Conservation (phyloP, 176 grass and related monocot genomes). For the Tillandsia fasciculata region DNA sequence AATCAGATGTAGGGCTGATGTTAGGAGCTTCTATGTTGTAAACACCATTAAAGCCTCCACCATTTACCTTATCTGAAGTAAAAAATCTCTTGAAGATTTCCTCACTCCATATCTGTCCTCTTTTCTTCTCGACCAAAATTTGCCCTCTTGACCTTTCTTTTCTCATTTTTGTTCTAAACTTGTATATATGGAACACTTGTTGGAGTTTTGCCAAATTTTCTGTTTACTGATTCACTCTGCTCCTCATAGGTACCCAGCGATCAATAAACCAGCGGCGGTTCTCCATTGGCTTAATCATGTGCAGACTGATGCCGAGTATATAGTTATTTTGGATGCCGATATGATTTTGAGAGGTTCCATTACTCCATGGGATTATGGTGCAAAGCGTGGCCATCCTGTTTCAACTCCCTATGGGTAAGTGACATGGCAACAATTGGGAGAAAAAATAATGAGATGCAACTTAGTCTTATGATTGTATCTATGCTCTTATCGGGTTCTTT, state of each 20-base stretch:
- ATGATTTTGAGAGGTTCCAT: conserved; percentile 98
- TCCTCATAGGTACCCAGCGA: conserved; percentile 77
- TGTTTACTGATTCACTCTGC: conserved; percentile 1
- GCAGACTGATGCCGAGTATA: conserved; percentile 79
- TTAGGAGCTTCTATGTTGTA: no score
- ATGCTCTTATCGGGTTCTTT: neutral
- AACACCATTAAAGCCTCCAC: no score
- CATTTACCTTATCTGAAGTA: no score
- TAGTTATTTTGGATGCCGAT: conserved; percentile 95
- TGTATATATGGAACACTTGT: no score
- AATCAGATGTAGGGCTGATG: no score
- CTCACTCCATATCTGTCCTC: neutral
- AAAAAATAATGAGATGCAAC: neutral
- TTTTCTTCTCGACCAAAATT: conserved; percentile 17
- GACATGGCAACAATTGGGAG: neutral
- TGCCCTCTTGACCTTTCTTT: conserved; percentile 11
- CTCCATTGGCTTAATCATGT: conserved; percentile 96
- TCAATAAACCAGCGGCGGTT: conserved; percentile 96
- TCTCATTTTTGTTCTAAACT: neutral
- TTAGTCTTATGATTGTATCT: neutral
- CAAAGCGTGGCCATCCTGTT: conserved; percentile 74
- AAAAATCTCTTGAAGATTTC: no score
- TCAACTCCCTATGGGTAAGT: conserved; percentile 91
- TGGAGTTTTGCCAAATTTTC: neutral
- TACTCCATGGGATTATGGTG: conserved; percentile 96